Evolutionary conservation across 495 filamentous ascomycete genomes (phyloP), one percentile per base, ranked within the genome.

Genomic region (Astrothelium subdiscretum): DNA sequence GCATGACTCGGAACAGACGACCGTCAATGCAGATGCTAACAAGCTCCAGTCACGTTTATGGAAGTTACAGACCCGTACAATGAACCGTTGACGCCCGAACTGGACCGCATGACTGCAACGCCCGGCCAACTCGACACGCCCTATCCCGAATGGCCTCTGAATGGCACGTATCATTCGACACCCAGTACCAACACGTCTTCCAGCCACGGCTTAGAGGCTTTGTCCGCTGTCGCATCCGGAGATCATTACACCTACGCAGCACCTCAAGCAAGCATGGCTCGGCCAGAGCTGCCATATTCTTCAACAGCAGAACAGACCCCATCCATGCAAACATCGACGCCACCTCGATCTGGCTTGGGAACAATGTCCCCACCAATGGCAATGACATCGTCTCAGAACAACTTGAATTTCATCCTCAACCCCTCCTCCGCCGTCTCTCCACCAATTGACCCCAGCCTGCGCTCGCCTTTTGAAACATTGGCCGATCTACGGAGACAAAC

Each of bases 51-150:
- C 20, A 83, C 83, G n/a, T 88, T 87, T 63, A 77, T 84, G 66
- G 78, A 87, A 65, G 82, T 82, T 48, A 79, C 78, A 35, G 83
- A 87, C 67, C 85, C 85, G 4, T 86, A 82, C 66, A 77, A 78
- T 22, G 82, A 86, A 60, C 73, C 73, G 32, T 68, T 69, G 26
- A 63, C 63, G 2, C 68, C 67, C 32, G 80, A 80, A 24, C 71
- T 75, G 15, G 79, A 80, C 57, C 63, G 31, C 18, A 63, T 72
- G 32, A 48, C 69, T 74, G 20, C 69, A 62, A 58, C 62, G 31
- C 60, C 65, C 3, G 62, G 44, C 13, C 63, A 63, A 57, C 64
- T 63, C 20, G 61, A 64, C 31, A 61, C 61, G 5, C 61, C 66
- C 4, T 67, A 62, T 62, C 68, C 65, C 27, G 58, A 22, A 18